Evolutionary conservation across 768 basidiomycete genomes (phyloP).

Genomic region (Boletus reticuloceps): DNA sequence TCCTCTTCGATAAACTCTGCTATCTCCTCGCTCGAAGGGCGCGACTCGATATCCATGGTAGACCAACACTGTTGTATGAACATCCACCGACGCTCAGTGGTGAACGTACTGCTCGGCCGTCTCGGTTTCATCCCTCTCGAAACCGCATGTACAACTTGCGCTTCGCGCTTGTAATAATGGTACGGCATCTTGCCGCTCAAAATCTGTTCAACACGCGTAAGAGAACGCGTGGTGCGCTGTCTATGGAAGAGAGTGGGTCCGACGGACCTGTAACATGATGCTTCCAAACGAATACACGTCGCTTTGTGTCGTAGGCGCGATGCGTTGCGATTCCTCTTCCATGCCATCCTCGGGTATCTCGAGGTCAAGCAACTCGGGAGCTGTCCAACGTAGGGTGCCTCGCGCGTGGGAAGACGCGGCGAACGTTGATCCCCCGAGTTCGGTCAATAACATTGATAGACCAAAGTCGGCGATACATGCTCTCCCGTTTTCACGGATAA

Average conservation of each 20-base stretch:
- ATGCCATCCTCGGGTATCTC: background rate
- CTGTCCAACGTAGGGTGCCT: background rate
- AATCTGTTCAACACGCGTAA: background rate
- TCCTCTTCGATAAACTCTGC: background rate
- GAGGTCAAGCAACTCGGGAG: conserved; percentile 14
- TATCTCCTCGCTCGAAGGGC: conserved; percentile 33
- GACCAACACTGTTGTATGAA: conserved; percentile 18
- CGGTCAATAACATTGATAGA: no score
- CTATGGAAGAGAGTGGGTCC: background rate
- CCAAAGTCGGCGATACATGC: no score
- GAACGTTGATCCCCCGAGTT: conserved; percentile 6
- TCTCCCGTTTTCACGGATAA: no score
- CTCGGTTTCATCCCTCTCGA: background rate
- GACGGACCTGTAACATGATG: conserved; percentile 11
- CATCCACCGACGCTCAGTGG: conserved; percentile 7
- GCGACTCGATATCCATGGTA: conserved; percentile 3
- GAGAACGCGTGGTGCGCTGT: background rate
- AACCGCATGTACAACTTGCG: conserved; percentile 11
- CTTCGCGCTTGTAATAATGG: conserved; percentile 1
- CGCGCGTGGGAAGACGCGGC: conserved; percentile 16
- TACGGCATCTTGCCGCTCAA: background rate
- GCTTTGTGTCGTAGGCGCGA: background rate
- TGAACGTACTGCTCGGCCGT: background rate
- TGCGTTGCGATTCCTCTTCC: background rate
- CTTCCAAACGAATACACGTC: background rate